These are phyloP conservation scores for Naganishia onofrii DNA, from an alignment of 768 basidiomycete genomes.

Conservation along the genomic window DNA sequence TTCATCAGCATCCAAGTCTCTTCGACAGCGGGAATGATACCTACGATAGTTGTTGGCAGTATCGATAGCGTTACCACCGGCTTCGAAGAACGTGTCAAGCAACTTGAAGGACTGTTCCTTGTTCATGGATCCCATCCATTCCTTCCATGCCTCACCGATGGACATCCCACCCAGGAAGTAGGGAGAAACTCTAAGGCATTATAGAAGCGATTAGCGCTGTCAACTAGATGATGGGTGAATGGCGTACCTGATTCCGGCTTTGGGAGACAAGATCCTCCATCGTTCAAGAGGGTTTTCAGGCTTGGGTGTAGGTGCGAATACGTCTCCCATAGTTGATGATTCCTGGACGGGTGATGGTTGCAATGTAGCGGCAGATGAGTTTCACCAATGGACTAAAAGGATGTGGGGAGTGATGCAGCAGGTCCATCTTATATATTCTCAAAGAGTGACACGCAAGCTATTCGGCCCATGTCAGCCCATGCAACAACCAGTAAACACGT, in stretches of 20 bases:
- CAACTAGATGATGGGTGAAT: background rate
- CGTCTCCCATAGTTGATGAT: background rate
- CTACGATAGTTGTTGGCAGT: conserved; percentile 45
- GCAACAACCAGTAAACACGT: no score
- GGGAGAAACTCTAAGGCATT: conserved; percentile 4
- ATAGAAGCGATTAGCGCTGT: background rate
- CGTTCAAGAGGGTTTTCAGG: conserved; percentile 30
- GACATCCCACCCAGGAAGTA: conserved; percentile 21
- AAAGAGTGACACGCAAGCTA: no score
- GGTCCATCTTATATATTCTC: no score
- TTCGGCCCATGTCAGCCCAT: no score
- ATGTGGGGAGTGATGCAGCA: no score
- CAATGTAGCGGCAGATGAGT: no score
- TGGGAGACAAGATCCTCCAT: conserved; percentile 23
- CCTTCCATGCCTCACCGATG: conserved; percentile 32
- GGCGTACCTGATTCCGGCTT: conserved; percentile 15
- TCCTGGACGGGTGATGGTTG: no score
- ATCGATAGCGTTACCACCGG: conserved; percentile 60
- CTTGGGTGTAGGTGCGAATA: conserved; percentile 21
- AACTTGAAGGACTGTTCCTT: conserved; percentile 56
- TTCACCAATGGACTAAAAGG: no score
- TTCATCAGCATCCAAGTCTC: background rate
- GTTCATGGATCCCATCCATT: conserved; percentile 54
- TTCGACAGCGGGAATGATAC: background rate
- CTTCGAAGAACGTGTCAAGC: conserved; percentile 55